phyloP scores from a whole-genome alignment of 1,284 basidiomycete species.

The Trichosporon coremiiforme region DNA sequence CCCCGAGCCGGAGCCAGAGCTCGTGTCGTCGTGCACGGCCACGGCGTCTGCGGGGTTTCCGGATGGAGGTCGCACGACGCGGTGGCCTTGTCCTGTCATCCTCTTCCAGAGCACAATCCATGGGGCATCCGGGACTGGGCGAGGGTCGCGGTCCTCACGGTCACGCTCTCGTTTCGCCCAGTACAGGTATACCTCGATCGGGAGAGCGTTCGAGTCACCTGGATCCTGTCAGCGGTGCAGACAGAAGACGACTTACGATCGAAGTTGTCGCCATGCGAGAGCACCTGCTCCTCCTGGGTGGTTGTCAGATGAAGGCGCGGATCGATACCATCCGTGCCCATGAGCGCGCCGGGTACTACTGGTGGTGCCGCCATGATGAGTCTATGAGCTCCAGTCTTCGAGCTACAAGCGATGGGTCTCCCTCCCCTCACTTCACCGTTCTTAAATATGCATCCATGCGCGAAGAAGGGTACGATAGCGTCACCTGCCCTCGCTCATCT shows the following conservation, averaged over 20 bases:
- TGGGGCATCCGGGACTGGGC: slow-evolving; percentile 31
- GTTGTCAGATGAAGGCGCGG: not conserved
- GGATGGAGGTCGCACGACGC: not conserved
- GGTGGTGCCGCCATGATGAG: not conserved
- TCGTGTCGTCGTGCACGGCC: not conserved
- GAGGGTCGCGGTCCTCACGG: slow-evolving; percentile 27
- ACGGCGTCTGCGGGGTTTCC: not conserved
- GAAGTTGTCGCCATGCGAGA: not conserved
- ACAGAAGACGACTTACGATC: not conserved
- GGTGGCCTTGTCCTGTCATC: slow-evolving; percentile 4
- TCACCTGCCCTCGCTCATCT: too few relatives aligned
- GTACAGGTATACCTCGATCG: slow-evolving; percentile 32
- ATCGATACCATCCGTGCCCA: not conserved
- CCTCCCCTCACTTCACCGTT: too few relatives aligned
- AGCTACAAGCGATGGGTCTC: too few relatives aligned
- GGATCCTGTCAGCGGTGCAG: not conserved
- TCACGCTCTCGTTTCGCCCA: slow-evolving; percentile 27
- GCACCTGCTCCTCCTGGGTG: not conserved
- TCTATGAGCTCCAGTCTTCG: not conserved
- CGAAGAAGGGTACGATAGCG: too few relatives aligned
- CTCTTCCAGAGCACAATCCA: slow-evolving; percentile 24
- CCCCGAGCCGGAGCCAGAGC: not conserved
- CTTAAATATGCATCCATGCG: too few relatives aligned
- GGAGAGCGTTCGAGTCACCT: slow-evolving; percentile 15
- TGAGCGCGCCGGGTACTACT: not conserved